These are phyloP conservation scores for Ogataea salicorniae DNA, from an alignment of 805 yeast genomes.

Conservation along the genomic window DNA sequence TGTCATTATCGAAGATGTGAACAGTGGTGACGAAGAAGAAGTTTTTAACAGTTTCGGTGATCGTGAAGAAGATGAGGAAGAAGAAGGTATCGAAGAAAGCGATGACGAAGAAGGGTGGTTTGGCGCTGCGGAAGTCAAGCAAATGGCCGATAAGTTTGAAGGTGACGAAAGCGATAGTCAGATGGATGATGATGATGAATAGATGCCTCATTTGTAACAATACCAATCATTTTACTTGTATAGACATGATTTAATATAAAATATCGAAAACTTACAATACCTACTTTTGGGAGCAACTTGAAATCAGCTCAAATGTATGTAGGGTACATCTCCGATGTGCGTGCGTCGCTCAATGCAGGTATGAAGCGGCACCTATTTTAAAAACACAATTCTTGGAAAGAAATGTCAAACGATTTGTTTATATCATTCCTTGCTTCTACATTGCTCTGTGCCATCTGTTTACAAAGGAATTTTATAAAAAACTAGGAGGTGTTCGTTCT, in stretches of 20 bases:
- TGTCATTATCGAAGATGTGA: conserved; percentile 23
- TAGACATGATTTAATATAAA: not conserved
- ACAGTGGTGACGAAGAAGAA: conserved; percentile 23
- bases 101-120: conserved; percentile 34
- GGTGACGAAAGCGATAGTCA: conserved; percentile 35
- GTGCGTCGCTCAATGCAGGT: too few species aligned
- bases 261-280: not conserved
- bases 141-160: conserved; percentile 26
- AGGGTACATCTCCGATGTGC: too few species aligned
- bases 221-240: not conserved
- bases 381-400: too few species aligned
- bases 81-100: conserved; percentile 26
- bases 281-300: too few species aligned
- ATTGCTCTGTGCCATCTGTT: not conserved
- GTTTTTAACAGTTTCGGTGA: conserved; percentile 12
- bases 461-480: too few species aligned
- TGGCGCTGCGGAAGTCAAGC: conserved; percentile 29
- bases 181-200: conserved; percentile 25
- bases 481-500: not conserved
- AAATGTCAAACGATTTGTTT: not conserved
- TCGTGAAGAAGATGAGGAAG: conserved; percentile 22
- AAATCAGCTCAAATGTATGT: too few species aligned
- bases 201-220: not conserved
- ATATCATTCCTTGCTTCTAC: not conserved
- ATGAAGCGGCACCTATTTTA: too few species aligned